Conservation (phyloP, 495 filamentous ascomycete species). For the Elasticomyces elasticus region DNA sequence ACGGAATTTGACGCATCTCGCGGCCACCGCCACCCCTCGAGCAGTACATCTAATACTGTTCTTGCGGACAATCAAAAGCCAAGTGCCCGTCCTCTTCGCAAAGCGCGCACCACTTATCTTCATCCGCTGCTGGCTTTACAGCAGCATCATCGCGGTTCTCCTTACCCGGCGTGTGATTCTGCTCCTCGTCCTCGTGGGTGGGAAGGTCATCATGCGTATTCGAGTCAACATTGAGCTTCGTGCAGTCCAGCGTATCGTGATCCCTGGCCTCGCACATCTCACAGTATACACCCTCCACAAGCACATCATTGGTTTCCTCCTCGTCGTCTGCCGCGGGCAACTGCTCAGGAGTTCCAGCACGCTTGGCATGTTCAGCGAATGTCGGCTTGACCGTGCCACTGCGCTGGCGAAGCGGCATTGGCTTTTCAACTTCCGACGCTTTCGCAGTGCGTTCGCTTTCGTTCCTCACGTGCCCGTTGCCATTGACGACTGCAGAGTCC, state of each 20-base stretch:
- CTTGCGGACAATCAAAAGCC: constrained; percentile 23
- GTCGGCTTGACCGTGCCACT: constrained; percentile 19
- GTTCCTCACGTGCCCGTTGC: constrained; percentile 30
- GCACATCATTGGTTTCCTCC: not conserved
- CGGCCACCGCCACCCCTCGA: not conserved
- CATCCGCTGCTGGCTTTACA: constrained; percentile 44
- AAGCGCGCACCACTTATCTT: constrained; percentile 88
- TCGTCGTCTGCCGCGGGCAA: not conserved
- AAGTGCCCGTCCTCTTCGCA: constrained; percentile 88
- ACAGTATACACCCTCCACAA: constrained; percentile 11
- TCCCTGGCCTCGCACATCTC: constrained; percentile 20
- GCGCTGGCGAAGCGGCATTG: constrained; percentile 14
- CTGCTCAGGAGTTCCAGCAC: not conserved
- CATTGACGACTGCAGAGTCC: constrained; percentile 21
- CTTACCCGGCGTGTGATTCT: constrained; percentile 34
- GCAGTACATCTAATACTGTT: constrained; percentile 21
- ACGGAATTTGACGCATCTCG: not conserved
- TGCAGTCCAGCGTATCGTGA: constrained; percentile 22
- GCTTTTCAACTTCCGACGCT: constrained; percentile 3
- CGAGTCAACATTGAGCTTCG: not conserved
- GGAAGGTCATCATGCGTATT: not conserved
- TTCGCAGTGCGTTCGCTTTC: constrained; percentile 54
- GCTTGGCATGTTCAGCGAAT: constrained; percentile 12
- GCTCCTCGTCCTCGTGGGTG: constrained; percentile 3
- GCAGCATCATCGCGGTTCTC: constrained; percentile 6